phyloP scores from a whole-genome alignment of 2,329 filamentous ascomycete species.

The Ceratocystis ficicola region DNA sequence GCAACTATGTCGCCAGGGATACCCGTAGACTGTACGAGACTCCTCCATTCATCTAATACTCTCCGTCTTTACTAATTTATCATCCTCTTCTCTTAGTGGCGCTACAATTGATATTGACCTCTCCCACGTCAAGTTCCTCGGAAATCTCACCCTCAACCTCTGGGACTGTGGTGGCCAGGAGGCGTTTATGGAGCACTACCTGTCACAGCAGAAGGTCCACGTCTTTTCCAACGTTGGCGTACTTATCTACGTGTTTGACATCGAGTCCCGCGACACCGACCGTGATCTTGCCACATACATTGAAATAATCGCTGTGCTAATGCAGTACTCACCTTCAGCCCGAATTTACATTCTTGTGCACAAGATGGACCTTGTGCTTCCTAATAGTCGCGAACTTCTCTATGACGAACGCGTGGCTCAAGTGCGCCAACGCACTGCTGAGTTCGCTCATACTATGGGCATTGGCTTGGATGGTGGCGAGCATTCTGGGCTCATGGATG shows the following conservation, averaged over 20 bases:
- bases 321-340: slow-evolving; percentile 68
- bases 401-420: slow-evolving; percentile 73
- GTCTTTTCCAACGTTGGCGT: slow-evolving; percentile 96
- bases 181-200: slow-evolving; percentile 97
- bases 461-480: slow-evolving; percentile 26
- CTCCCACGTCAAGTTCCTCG: slow-evolving; percentile 96
- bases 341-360: slow-evolving; percentile 92
- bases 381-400: slow-evolving; percentile 62
- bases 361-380: slow-evolving; percentile 95
- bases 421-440: slow-evolving; percentile 59
- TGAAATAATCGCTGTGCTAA: slow-evolving; percentile 75
- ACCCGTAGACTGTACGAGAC: slow-evolving; percentile 62
- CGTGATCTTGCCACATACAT: slow-evolving; percentile 87
- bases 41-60: background rate
- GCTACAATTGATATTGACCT: slow-evolving; percentile 98
- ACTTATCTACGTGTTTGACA: slow-evolving; percentile 98
- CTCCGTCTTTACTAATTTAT: background rate
- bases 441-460: slow-evolving; percentile 30
- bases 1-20: slow-evolving; percentile 95
- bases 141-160: slow-evolving; percentile 89
- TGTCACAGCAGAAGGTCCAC: slow-evolving; percentile 86
- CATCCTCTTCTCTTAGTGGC: slow-evolving; percentile 38
- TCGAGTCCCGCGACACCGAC: slow-evolving; percentile 88
- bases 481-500: slow-evolving; percentile 38
- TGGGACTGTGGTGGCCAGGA: slow-evolving; percentile 99